Percentiles rank a stretch among this genome's conserved stretches.
phyloP scores from a whole-genome alignment of 768 basidiomycete species.

The Aureoboletus auriporus region DNA sequence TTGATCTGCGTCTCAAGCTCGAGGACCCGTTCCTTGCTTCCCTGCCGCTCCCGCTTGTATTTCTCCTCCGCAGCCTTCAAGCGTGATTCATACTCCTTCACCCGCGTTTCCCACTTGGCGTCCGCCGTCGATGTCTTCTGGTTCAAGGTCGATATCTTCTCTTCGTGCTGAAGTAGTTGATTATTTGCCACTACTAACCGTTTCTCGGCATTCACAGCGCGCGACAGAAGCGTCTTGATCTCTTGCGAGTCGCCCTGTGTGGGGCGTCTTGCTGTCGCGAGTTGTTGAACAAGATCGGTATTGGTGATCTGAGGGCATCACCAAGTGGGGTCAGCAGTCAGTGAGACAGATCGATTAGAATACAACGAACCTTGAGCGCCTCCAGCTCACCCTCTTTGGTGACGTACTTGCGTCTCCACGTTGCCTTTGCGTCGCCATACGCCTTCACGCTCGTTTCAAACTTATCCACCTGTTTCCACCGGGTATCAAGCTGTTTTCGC shows the following conservation, averaged over 20 bases:
- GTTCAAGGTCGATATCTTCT: slow-evolving; percentile 72
- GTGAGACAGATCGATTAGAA: not conserved
- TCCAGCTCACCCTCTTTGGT: slow-evolving; percentile 89
- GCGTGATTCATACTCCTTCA: slow-evolving; percentile 85
- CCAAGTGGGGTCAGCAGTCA: not conserved
- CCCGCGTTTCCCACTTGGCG: slow-evolving; percentile 88
- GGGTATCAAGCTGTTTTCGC: slow-evolving; percentile 80
- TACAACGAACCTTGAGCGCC: slow-evolving; percentile 61
- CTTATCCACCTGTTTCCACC: slow-evolving; percentile 91
- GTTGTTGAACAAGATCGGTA: slow-evolving; percentile 69
- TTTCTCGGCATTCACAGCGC: slow-evolving; percentile 82
- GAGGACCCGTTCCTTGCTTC: slow-evolving; percentile 77
- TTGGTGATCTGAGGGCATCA: slow-evolving; percentile 54
- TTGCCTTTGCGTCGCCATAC: slow-evolving; percentile 70
- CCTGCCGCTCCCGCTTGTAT: slow-evolving; percentile 90
- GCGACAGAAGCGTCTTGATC: slow-evolving; percentile 61
- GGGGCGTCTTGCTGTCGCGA: slow-evolving; percentile 58
- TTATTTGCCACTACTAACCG: slow-evolving; percentile 80
- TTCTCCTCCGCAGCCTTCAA: slow-evolving; percentile 84
- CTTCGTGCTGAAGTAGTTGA: slow-evolving; percentile 79
- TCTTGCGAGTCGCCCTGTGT: slow-evolving; percentile 62
- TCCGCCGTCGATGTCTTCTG: slow-evolving; percentile 72
- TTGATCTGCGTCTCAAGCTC: slow-evolving; percentile 72
- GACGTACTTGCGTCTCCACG: slow-evolving; percentile 81
- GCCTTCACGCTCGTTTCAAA: slow-evolving; percentile 85